Conservation (phyloP, 75 land plant species). For the Picea sitchensis region DNA sequence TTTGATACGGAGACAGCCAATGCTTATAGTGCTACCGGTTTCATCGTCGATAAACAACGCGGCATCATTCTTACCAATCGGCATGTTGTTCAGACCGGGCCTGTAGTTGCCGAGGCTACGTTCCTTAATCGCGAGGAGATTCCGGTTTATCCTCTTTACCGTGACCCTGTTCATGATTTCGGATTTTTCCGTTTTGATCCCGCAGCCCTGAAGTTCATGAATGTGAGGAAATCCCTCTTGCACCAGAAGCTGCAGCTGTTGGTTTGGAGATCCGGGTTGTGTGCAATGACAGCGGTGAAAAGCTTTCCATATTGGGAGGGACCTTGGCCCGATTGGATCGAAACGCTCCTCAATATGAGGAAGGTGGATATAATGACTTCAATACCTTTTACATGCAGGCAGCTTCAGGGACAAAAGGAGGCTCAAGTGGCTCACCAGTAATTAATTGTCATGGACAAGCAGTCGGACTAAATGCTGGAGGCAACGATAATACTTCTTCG, state of each 20-base stretch:
- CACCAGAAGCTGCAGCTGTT: constrained; percentile 90
- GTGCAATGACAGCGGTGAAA: constrained; percentile 96
- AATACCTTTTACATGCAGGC: constrained; percentile 96
- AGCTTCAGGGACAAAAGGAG: constrained; percentile 97
- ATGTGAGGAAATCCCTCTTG: constrained; percentile 89
- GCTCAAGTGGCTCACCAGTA: constrained; percentile 96
- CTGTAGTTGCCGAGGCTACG: constrained; percentile 93
- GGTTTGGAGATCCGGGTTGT: constrained; percentile 94
- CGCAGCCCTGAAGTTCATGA: constrained; percentile 63
- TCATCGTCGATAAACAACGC: constrained; percentile 68
- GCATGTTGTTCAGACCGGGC: constrained; percentile 94
- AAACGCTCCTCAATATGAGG: constrained; percentile 89
- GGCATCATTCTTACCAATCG: constrained; percentile 90
- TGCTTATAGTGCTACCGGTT: constrained; percentile 83
- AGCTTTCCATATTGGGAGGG: constrained; percentile 91
- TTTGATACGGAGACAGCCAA: constrained; percentile 92
- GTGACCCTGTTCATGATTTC: constrained; percentile 97
- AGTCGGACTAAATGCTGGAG: constrained; percentile 88
- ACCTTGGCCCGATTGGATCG: constrained; percentile 93
- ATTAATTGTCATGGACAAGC: constrained; percentile 91
- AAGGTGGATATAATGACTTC: constrained; percentile 94
- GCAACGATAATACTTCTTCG: constrained; percentile 77
- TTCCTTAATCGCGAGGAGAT: constrained; percentile 89
- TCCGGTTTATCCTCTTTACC: constrained; percentile 76
- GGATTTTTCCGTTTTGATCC: constrained; percentile 91